Evolutionary conservation across 2,329 filamentous ascomycete species (phyloP), one percentile per base, ranked within the genome.

Genomic region (Fusarium burgessii): DNA sequence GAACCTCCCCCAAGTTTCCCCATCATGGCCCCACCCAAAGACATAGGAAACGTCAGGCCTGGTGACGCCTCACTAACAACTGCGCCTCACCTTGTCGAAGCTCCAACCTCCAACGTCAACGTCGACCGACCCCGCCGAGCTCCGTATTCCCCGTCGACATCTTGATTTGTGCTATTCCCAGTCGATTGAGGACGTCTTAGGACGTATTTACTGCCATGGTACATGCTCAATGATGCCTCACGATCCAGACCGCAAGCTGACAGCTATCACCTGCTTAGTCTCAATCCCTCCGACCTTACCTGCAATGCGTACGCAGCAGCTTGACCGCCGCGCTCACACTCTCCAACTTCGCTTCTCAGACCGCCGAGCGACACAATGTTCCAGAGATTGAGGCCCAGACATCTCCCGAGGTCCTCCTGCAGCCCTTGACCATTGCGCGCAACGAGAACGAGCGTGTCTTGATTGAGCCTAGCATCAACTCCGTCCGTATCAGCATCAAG

Each of bases 401-500:
- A 56, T 97, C 95, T 1, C 96, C 97, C 25, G 96, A 99, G 86
- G 92, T 98, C 66, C 88, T 99, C 25, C 87, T 99, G 67, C 97
- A 96, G 78, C 95, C 95, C 20, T 85, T 99, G 71, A 94, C 92
- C 32, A 90, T 99, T 75, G 92, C 95, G 70, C 91, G 96, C 72
- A 99, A 99, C 83, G 95, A 98, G 83, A 97, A 98, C 81, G 96
- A 99, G 88, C 91, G 93, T 76, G 95, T 99, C 74, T 86, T 97
- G 68, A 97, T 98, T 80, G 95, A 98, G 85, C 95, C 96, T 58
- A 96, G 93, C 81, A 92, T 98, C 84, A 99, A 99, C 88, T 97
- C 93, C 75, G 93, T 99, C 75, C 92, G 96, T 76, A 93, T 99
- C 78, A 97, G 94, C 88, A 97, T 99, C 85, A 94, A 95, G 87